Evolutionary conservation across 768 basidiomycete species (phyloP).

Genomic region (Chalciporus sphaerocephalus): DNA sequence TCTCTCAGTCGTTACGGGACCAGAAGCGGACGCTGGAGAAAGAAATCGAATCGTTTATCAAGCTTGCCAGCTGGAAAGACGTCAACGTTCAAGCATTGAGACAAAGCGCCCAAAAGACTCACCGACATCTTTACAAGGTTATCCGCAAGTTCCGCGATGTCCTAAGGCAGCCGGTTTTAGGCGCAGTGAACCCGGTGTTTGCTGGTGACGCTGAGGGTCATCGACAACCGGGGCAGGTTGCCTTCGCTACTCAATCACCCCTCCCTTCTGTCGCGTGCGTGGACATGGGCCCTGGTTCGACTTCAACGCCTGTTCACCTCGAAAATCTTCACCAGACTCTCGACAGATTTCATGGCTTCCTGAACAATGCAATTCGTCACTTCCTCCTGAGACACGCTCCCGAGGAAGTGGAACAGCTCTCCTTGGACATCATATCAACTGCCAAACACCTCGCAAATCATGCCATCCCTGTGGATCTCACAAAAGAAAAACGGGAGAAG

Average conservation of each 20-base stretch:
- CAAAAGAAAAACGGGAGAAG: conserved; percentile 52
- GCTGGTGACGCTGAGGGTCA: conserved; percentile 36
- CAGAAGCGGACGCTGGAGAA: conserved; percentile 67
- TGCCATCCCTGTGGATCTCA: conserved; percentile 38
- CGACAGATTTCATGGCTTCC: conserved; percentile 43
- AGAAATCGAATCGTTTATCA: conserved; percentile 81
- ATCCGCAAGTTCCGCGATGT: conserved; percentile 90
- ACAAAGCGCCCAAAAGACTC: conserved; percentile 85
- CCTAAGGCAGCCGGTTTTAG: conserved; percentile 64
- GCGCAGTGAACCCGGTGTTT: conserved; percentile 36
- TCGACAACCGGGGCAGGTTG: conserved; percentile 8
- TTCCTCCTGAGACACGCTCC: conserved; percentile 41
- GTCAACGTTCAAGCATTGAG: conserved; percentile 91
- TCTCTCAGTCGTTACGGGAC: conserved; percentile 46
- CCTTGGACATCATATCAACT: conserved; percentile 59
- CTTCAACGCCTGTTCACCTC: conserved; percentile 36
- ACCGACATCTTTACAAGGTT: conserved; percentile 85
- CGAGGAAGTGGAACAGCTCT: conserved; percentile 48
- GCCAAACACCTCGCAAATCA: conserved; percentile 52
- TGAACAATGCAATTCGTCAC: conserved; percentile 39
- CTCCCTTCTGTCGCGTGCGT: not conserved
- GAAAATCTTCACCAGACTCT: conserved; percentile 48
- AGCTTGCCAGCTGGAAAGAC: conserved; percentile 98
- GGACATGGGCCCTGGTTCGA: conserved; percentile 3
- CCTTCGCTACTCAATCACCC: not conserved